A percentile compares a stretch with the other conserved stretches of the same genome.
Evolutionary conservation across 1,284 basidiomycete genomes (phyloP).

Genomic region (Puccinia hordei): DNA sequence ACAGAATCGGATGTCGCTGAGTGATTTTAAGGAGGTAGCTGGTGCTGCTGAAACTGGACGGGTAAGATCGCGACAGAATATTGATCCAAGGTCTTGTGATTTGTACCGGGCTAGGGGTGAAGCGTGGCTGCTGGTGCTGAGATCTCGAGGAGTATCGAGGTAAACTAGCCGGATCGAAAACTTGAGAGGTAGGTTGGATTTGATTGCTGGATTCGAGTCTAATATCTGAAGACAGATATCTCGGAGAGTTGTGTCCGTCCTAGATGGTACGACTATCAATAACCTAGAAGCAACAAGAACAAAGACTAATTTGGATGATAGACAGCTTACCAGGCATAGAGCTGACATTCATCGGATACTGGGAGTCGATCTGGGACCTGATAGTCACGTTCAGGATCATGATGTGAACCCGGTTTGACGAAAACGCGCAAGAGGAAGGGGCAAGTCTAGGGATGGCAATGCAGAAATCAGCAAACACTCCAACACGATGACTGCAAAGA

Average conservation of each 20-base stretch:
- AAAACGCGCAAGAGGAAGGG: conserved; percentile 46
- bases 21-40: background rate
- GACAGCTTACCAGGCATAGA: conserved; percentile 43
- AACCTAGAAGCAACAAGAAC: background rate
- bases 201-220: conserved; percentile 31
- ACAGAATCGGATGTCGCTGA: conserved; percentile 36
- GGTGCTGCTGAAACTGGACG: conserved; percentile 15
- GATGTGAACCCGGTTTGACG: conserved; percentile 38
- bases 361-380: conserved; percentile 34
- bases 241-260: conserved; percentile 48
- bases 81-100: conserved; percentile 39
- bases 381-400: conserved; percentile 43
- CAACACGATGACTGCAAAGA: background rate
- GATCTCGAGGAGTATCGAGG: conserved; percentile 40
- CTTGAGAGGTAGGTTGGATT: conserved; percentile 13
- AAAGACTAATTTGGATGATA: background rate
- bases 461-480: background rate
- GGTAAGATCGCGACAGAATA: conserved; percentile 36
- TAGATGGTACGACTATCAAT: background rate
- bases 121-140: background rate
- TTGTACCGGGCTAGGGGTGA: conserved; percentile 27
- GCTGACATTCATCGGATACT: conserved; percentile 25
- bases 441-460: conserved; percentile 34
- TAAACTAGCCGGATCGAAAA: conserved; percentile 42
- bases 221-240: conserved; percentile 43